Evolutionary conservation across 345 rosid species (phyloP).

Genomic region (Gossypium rotundifolium): DNA sequence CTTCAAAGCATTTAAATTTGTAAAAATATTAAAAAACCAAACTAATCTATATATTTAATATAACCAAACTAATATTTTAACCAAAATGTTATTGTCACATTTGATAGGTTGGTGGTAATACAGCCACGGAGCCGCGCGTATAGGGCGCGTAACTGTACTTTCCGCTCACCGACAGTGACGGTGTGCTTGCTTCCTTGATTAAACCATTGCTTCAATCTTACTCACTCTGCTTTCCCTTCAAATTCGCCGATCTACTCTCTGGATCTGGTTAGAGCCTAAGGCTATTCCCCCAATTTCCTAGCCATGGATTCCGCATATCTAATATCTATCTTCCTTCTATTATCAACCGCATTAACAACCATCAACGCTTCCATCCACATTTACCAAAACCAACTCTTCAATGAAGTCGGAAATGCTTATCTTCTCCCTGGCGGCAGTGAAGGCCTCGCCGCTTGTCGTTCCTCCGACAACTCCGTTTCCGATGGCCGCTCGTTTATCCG

Average conservation of each 20-base stretch:
- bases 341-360: conserved; percentile 19
- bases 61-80: too few species aligned
- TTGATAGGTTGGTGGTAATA: not conserved
- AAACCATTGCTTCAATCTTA: conserved; percentile 13
- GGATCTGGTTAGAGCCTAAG: not conserved
- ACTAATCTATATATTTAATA: too few species aligned
- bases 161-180: conserved; percentile 1
- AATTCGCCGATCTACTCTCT: conserved; percentile 20
- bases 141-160: not conserved
- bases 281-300: not conserved
- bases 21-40: too few species aligned
- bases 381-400: conserved; percentile 55
- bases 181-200: conserved; percentile 5
- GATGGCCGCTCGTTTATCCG: conserved; percentile 50
- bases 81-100: not conserved
- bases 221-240: conserved; percentile 10
- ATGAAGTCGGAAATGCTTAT: conserved; percentile 74
- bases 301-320: conserved; percentile 38
- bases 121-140: not conserved
- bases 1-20: too few species aligned
- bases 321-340: conserved; percentile 14
- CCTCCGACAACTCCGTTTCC: conserved; percentile 12
- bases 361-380: conserved; percentile 61
- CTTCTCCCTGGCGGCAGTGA: conserved; percentile 98
- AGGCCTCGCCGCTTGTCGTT: conserved; percentile 52